Percentiles rank a stretch among this genome's conserved stretches.
Evolutionary conservation across 2,329 filamentous ascomycete species (phyloP).

Genomic region (Aspergillus uvarum): DNA sequence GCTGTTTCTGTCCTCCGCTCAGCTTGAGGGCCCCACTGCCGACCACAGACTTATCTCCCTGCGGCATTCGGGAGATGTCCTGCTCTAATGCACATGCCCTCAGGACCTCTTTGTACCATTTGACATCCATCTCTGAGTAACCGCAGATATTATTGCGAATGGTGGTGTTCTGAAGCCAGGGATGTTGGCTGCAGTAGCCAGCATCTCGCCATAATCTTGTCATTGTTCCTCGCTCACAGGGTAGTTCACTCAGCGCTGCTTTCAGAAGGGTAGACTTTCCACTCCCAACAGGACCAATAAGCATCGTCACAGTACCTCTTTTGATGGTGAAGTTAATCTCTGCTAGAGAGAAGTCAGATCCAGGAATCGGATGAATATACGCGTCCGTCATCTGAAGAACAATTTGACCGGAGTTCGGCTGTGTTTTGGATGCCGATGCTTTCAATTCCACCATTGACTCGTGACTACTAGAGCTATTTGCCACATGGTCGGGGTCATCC

Average conservation of each 20-base stretch:
- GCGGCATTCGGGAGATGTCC: slow-evolving; percentile 52
- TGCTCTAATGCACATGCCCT: slow-evolving; percentile 69
- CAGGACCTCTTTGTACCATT: slow-evolving; percentile 66
- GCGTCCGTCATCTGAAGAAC: background rate
- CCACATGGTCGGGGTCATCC: background rate
- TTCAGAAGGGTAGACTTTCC: slow-evolving; percentile 1
- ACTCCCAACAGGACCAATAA: background rate
- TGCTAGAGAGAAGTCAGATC: background rate
- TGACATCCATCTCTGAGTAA: slow-evolving; percentile 66
- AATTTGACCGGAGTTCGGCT: background rate
- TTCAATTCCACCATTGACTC: background rate
- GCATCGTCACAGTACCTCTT: background rate
- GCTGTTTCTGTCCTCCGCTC: slow-evolving; percentile 3
- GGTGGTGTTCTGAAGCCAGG: slow-evolving; percentile 77
- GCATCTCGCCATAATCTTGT: background rate
- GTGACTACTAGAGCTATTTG: background rate
- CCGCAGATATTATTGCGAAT: slow-evolving; percentile 67
- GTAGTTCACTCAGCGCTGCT: background rate
- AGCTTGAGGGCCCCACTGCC: background rate
- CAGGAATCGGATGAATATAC: background rate
- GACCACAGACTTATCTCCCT: background rate
- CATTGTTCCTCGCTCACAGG: background rate
- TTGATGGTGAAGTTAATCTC: background rate
- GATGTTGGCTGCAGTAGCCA: slow-evolving; percentile 55
- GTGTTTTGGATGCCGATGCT: background rate